A percentile compares a stretch with the other conserved stretches of the same genome.
phyloP scores from a whole-genome alignment of 78 protist species.

The Dictyostelium discoideum region DNA sequence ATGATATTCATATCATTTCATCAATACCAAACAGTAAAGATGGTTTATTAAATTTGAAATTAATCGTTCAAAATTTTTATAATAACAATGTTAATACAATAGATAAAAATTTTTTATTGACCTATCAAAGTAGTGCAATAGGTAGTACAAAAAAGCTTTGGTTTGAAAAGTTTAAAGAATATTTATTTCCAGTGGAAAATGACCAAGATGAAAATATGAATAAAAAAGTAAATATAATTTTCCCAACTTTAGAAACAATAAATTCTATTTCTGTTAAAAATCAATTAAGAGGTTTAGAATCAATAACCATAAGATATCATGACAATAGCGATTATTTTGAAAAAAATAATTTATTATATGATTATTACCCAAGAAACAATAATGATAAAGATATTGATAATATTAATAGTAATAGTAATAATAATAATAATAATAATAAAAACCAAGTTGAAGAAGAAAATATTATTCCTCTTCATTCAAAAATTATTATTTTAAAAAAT shows the following conservation, averaged over 20 bases:
- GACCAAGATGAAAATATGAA: neutral
- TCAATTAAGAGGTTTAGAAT: neutral
- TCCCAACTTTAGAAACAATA: neutral
- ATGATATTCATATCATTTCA: slow-evolving; percentile 19
- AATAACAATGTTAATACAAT: neutral
- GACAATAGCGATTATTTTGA: neutral
- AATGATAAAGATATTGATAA: neutral
- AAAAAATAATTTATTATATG: neutral
- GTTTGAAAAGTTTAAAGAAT: neutral
- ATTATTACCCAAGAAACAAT: neutral
- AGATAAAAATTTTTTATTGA: neutral
- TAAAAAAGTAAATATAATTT: neutral
- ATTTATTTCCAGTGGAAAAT: neutral
- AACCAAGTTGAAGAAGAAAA: too few relatives aligned
- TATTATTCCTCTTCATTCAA: slow-evolving; percentile 34
- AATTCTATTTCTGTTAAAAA: neutral
- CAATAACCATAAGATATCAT: slow-evolving; percentile 26
- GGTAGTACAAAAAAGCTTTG: neutral
- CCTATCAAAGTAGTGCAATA: slow-evolving; percentile 36
- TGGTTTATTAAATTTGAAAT: slow-evolving; percentile 1
- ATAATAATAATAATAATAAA: too few relatives aligned
- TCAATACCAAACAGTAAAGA: neutral
- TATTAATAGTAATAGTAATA: neutral
- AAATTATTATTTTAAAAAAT: neutral
- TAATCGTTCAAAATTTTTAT: neutral